Percentiles rank a stretch among this genome's conserved stretches.
Evolutionary conservation across 2,329 filamentous ascomycete species (phyloP).

Genomic region (Allantophomopsis cytisporea): DNA sequence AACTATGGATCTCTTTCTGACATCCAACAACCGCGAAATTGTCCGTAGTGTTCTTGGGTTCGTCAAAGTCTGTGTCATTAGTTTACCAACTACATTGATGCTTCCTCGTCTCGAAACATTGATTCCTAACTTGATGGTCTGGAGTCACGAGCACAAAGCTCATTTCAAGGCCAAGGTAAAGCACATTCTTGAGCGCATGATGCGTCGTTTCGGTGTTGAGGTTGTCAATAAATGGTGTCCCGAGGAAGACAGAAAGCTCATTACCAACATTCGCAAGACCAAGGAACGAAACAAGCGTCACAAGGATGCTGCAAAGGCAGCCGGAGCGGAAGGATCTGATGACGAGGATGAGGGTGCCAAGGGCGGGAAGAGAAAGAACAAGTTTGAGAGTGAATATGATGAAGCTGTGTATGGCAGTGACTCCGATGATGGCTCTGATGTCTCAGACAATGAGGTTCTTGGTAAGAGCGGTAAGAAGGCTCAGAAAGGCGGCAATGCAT

Average conservation of each 20-base stretch:
- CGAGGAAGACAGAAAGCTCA: conserved; percentile 76
- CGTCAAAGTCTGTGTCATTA: conserved; percentile 88
- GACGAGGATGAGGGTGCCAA: conserved; percentile 37
- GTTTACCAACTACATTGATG: conserved; percentile 68
- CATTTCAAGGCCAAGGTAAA: conserved; percentile 96
- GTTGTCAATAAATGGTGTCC: conserved; percentile 69
- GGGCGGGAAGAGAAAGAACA: conserved; percentile 35
- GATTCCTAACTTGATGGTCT: conserved; percentile 83
- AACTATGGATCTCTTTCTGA: conserved; percentile 92
- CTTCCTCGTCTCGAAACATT: conserved; percentile 62
- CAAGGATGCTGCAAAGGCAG: conserved; percentile 55
- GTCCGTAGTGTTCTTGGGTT: conserved; percentile 91
- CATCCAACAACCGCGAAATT: conserved; percentile 92
- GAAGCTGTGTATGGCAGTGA: conserved; percentile 67
- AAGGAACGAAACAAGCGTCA: conserved; percentile 84
- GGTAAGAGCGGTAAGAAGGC: conserved; percentile 29
- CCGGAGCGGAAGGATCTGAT: conserved; percentile 40
- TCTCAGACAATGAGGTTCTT: conserved; percentile 45
- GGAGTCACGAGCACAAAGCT: conserved; percentile 96
- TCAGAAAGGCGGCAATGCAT: conserved; percentile 54
- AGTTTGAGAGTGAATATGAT: conserved; percentile 88
- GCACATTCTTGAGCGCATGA: conserved; percentile 91
- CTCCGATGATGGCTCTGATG: conserved; percentile 41
- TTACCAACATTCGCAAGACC: conserved; percentile 90
- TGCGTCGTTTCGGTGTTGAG: conserved; percentile 79